These are phyloP conservation scores for Trichomonas tenax DNA, from an alignment of 208 protist genomes.

Conservation along the genomic window DNA sequence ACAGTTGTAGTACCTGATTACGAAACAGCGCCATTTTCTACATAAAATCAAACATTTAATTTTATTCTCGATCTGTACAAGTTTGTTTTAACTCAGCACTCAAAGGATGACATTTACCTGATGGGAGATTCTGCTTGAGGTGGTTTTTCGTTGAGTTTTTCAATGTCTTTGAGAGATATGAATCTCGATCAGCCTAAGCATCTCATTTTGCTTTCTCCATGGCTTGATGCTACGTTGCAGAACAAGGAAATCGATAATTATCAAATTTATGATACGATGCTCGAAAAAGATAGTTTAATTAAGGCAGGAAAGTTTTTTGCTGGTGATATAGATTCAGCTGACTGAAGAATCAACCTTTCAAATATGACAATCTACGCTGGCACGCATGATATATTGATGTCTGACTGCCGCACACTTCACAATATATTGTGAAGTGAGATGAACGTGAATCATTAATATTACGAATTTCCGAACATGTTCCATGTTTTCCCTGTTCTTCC, in stretches of 20 bases:
- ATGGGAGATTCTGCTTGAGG: neutral
- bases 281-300: neutral
- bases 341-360: neutral
- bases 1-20: neutral
- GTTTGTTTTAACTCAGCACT: no score
- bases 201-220: neutral
- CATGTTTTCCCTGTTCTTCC: neutral
- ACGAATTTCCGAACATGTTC: neutral
- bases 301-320: neutral
- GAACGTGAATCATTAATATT: neutral
- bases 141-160: neutral
- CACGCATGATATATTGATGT: neutral
- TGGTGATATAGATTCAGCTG: neutral
- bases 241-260: neutral
- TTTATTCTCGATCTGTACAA: no score
- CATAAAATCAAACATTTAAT: neutral
- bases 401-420: neutral
- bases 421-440: neutral
- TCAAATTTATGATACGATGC: neutral
- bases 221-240: neutral
- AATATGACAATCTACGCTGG: neutral
- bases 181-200: neutral
- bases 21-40: neutral
- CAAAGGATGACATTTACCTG: no score
- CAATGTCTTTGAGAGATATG: neutral